Evolutionary conservation across 2,329 filamentous ascomycete species (phyloP), one percentile per base, ranked within the genome.

Genomic region (Parascedosporium putredinis): DNA sequence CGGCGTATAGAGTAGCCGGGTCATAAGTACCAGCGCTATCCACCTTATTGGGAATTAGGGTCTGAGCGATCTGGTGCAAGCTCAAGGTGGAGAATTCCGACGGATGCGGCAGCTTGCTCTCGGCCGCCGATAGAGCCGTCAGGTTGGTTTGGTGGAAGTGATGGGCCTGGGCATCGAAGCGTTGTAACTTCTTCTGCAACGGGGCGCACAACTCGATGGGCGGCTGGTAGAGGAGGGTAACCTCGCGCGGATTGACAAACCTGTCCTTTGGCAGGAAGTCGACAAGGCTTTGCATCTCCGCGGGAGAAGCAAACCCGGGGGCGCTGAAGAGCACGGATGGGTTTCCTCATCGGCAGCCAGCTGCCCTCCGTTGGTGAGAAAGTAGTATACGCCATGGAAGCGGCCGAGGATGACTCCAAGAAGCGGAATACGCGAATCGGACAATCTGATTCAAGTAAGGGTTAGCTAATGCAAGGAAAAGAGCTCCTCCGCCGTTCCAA

Each of bases 1-100:
- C 79, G 3, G 86, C 85, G 57, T 88, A 86, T 4, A 88, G 64
- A 24, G 71, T 58, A 1, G 72, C 55, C 1, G 72, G 65, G 49
- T 74, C 73, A 8, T 62, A 45, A 22, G 29, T 6, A 20, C 47
- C 38, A 10, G 34, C 64, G 1, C 61, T 63, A 20, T 62, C 60
- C 1, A 55, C 52, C 51, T 65, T 68, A 34, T 58, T 52, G 2
- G 67, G 64, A 9, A 76, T 62, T 18, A 78, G 55, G 18, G 64
- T 56, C 16, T 70, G 64, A 5, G 76, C 69, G 40, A 80, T 70
- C 54, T 79, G 70, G 46, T 72, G 66, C 6, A 81, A 59, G 29
- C 70, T 75, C 51, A 78, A 61, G 52, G 77, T 71, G 53, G 62
- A 67, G 52, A 68, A 63, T 9, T 64, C 61, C 12, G 55, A 53